Evolutionary conservation across 495 filamentous ascomycete species (phyloP).

Genomic region (Podospora conica): DNA sequence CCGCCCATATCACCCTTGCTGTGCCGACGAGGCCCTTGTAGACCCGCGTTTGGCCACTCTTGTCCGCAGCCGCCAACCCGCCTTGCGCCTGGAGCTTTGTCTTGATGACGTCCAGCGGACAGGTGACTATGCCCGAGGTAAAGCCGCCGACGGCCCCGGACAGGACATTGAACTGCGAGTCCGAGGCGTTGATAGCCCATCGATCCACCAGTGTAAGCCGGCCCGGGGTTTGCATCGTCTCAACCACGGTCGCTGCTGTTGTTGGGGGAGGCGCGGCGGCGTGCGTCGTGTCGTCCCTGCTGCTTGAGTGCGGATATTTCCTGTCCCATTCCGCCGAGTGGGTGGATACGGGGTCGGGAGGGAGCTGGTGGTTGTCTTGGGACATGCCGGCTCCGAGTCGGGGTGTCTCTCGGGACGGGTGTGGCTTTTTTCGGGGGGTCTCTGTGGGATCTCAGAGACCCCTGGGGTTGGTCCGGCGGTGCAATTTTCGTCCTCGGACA

Average conservation of each 20-base stretch:
- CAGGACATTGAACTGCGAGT: conserved; percentile 55
- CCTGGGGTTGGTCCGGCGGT: not conserved
- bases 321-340: conserved; percentile 33
- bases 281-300: conserved; percentile 6
- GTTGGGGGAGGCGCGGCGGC: not conserved
- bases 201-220: conserved; percentile 52
- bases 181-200: conserved; percentile 43
- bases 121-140: conserved; percentile 88
- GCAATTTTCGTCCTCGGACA: not conserved
- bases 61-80: conserved; percentile 51
- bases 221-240: conserved; percentile 27
- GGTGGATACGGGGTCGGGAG: conserved; percentile 28
- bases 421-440: conserved; percentile 7
- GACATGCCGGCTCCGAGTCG: conserved; percentile 38
- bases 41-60: conserved; percentile 46
- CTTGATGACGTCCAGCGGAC: conserved; percentile 97
- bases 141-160: conserved; percentile 84
- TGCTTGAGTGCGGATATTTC: conserved; percentile 14
- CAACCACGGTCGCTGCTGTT: conserved; percentile 1
- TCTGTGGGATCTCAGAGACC: conserved; percentile 13
- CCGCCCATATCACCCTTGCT: conserved; percentile 70
- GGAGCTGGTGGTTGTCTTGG: conserved; percentile 35
- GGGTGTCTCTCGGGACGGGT: conserved; percentile 13
- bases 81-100: conserved; percentile 97
- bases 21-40: conserved; percentile 87